A percentile compares a stretch with the other conserved stretches of the same genome.
These are phyloP conservation scores for Zopfia rhizophila DNA, from an alignment of 2,329 filamentous ascomycete genomes.

Conservation along the genomic window DNA sequence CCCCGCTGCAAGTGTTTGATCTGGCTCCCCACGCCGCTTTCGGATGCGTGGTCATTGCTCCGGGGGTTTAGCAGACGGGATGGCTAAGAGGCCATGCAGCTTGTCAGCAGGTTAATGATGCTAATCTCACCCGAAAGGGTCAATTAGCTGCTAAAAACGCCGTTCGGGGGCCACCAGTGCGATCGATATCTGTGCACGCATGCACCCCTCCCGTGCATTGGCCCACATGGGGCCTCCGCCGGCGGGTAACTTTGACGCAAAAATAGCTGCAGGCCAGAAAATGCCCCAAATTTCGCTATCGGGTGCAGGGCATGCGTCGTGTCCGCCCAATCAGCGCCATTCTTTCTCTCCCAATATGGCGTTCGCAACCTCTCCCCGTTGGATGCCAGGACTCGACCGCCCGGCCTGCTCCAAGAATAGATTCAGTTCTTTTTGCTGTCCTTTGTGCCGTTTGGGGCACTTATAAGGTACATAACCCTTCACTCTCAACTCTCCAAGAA, in stretches of 20 bases:
- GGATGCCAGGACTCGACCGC: conserved; percentile 37
- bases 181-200: conserved; percentile 38
- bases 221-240: conserved; percentile 16
- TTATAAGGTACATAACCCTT: conserved; percentile 60
- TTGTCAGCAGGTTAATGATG: conserved; percentile 30
- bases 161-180: conserved; percentile 39
- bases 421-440: conserved; percentile 53
- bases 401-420: conserved; percentile 59
- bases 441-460: conserved; percentile 50
- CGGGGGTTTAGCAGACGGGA: conserved; percentile 32
- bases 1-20: conserved; percentile 50
- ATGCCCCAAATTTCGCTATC: conserved; percentile 48
- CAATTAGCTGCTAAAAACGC: conserved; percentile 46
- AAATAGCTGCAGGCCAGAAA: conserved; percentile 50
- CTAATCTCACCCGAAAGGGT: conserved; percentile 35
- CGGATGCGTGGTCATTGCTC: conserved; percentile 38
- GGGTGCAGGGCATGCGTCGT: conserved; percentile 34
- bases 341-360: conserved; percentile 33
- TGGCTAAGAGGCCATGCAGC: conserved; percentile 35
- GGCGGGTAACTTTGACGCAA: conserved; percentile 51
- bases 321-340: conserved; percentile 42
- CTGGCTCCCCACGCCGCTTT: conserved; percentile 35
- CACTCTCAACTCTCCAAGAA: conserved; percentile 39
- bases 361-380: conserved; percentile 41
- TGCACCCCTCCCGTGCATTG: conserved; percentile 31